phyloP scores from a whole-genome alignment of 2,329 filamentous ascomycete species.

The Talaromyces sp. region DNA sequence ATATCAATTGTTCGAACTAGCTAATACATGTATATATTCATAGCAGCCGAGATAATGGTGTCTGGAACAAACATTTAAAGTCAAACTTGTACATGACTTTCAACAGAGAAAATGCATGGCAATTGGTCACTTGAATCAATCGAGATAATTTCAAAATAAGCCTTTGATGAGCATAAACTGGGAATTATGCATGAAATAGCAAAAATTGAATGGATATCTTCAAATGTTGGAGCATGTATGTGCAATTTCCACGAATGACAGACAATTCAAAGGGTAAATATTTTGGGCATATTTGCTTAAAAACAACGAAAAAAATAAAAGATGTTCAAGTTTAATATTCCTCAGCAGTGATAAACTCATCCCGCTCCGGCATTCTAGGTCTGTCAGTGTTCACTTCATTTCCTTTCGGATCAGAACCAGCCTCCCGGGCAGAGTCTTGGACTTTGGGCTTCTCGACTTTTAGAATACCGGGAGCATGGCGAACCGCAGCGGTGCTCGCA shows the following conservation, averaged over 20 bases:
- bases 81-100: background rate
- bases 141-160: too few species aligned
- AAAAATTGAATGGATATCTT: background rate
- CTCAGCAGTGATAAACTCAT: slow-evolving; percentile 26
- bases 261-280: background rate
- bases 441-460: background rate
- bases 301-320: too few species aligned
- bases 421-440: background rate
- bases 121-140: background rate
- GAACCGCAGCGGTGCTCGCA: background rate
- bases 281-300: background rate
- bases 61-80: background rate
- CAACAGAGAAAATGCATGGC: background rate
- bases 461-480: slow-evolving; percentile 1
- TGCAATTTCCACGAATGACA: background rate
- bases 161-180: too few species aligned
- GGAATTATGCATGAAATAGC: background rate
- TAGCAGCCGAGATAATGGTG: background rate
- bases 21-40: background rate
- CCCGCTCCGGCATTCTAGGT: slow-evolving; percentile 24
- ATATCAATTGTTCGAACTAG: background rate
- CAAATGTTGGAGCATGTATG: background rate
- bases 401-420: background rate
- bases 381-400: slow-evolving; percentile 9
- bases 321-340: slow-evolving; percentile 10